A percentile compares a stretch with the other conserved stretches of the same genome.
Evolutionary conservation across 371 early-diverging fungal species (phyloP).

Genomic region (Mortierella polycephala): DNA sequence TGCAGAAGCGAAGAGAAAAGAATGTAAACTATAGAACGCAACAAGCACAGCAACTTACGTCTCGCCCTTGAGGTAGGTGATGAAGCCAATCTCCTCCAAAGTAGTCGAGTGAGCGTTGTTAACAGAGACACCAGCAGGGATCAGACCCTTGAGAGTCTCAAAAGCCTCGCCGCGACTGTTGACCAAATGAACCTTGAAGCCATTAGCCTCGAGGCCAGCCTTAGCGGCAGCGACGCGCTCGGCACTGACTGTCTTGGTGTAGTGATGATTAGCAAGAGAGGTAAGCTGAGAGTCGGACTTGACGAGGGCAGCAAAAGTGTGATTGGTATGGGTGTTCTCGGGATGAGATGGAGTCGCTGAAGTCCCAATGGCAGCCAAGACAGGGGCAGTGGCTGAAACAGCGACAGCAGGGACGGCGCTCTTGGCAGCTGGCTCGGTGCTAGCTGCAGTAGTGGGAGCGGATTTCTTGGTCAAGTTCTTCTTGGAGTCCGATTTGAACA

Average conservation of each 20-base stretch:
- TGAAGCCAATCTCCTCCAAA: slow-evolving; percentile 57
- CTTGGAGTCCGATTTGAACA: slow-evolving; percentile 43
- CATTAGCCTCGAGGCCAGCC: slow-evolving; percentile 53
- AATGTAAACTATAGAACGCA: background rate
- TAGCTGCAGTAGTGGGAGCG: slow-evolving; percentile 4
- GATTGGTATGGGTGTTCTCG: slow-evolving; percentile 50
- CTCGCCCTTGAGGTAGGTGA: slow-evolving; percentile 54
- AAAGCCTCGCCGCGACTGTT: slow-evolving; percentile 50
- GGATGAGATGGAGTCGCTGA: slow-evolving; percentile 24
- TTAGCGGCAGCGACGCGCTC: slow-evolving; percentile 42
- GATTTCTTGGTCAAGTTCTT: slow-evolving; percentile 17
- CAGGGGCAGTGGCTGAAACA: slow-evolving; percentile 1
- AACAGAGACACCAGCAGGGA: slow-evolving; percentile 53
- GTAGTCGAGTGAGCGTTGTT: slow-evolving; percentile 58
- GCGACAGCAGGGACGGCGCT: slow-evolving; percentile 8
- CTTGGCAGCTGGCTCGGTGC: slow-evolving; percentile 1
- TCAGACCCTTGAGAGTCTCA: slow-evolving; percentile 50
- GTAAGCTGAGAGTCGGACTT: slow-evolving; percentile 50
- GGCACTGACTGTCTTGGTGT: slow-evolving; percentile 38
- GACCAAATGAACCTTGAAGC: slow-evolving; percentile 47
- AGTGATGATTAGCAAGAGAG: slow-evolving; percentile 39
- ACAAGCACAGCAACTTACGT: slow-evolving; percentile 25
- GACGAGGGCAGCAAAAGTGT: slow-evolving; percentile 50
- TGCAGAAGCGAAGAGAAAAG: background rate
- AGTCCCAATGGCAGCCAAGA: background rate